phyloP scores from a whole-genome alignment of 1,284 basidiomycete species.

The Rhodotorula sp. region DNA sequence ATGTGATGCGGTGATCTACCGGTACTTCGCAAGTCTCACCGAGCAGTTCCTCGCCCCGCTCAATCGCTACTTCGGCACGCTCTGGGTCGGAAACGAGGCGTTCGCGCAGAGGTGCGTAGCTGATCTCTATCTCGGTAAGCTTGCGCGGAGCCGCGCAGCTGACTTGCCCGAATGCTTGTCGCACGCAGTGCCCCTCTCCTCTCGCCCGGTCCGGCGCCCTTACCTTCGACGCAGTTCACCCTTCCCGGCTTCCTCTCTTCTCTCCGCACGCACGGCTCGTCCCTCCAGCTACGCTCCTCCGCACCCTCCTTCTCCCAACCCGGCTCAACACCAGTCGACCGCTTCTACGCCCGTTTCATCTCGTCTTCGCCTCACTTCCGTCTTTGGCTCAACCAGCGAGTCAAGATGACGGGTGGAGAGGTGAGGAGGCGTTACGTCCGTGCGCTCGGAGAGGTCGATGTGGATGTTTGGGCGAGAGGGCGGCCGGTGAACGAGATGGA shows the following conservation, averaged over 20 bases:
- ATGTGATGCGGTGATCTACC: conserved; percentile 65
- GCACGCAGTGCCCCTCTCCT: conserved; percentile 35
- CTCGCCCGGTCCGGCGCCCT: conserved; percentile 57
- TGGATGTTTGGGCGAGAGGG: conserved; percentile 14
- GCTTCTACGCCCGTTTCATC: conserved; percentile 41
- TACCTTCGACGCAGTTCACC: conserved; percentile 59
- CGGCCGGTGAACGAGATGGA: conserved; percentile 9
- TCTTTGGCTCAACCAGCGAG: conserved; percentile 28
- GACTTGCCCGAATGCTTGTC: too few relatives aligned
- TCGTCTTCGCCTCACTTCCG: conserved; percentile 22
- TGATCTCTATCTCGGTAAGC: too few relatives aligned
- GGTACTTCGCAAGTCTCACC: conserved; percentile 83
- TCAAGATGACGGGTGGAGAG: conserved; percentile 22
- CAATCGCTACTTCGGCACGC: conserved; percentile 77
- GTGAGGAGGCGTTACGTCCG: conserved; percentile 32
- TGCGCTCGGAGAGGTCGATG: conserved; percentile 22
- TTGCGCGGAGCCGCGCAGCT: not conserved
- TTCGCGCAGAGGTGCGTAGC: conserved; percentile 7
- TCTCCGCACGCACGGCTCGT: conserved; percentile 68
- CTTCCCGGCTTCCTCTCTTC: conserved; percentile 73
- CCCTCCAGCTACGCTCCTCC: conserved; percentile 41
- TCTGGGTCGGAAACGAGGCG: conserved; percentile 32
- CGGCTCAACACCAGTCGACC: conserved; percentile 20
- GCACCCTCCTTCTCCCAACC: conserved; percentile 26
- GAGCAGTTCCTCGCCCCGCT: conserved; percentile 86